A percentile compares a stretch with the other conserved stretches of the same genome.
Conservation (phyloP, 1,284 basidiomycete species). For the Apiotrichum siamense region DNA sequence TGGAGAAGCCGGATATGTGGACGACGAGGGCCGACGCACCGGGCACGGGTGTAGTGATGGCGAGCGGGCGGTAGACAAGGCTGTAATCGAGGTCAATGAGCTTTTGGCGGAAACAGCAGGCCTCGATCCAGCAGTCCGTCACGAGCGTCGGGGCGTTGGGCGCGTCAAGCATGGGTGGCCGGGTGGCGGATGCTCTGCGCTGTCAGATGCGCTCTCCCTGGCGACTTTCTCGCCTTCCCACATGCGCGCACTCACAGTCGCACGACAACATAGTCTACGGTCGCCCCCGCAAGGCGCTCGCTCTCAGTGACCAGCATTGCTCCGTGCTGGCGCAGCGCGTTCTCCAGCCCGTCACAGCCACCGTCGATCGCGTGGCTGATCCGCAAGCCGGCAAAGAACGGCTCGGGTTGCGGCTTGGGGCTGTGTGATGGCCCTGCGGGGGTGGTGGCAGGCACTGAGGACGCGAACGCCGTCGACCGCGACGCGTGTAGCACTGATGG, state of each 20-base stretch:
- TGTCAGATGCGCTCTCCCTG: not conserved
- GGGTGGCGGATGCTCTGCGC: not conserved
- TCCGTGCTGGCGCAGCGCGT: conserved; percentile 30
- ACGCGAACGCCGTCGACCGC: conserved; percentile 25
- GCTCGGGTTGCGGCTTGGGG: not conserved
- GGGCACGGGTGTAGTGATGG: conserved; percentile 29
- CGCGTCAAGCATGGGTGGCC: not conserved
- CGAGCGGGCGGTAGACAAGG: conserved; percentile 38
- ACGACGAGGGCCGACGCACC: conserved; percentile 21
- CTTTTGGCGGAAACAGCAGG: conserved; percentile 33
- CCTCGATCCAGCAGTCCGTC: conserved; percentile 47
- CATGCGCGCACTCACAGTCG: conserved; percentile 33
- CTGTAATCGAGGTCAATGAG: conserved; percentile 32
- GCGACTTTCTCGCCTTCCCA: too few relatives aligned
- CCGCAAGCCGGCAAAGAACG: conserved; percentile 33
- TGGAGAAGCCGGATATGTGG: conserved; percentile 38
- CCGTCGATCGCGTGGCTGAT: conserved; percentile 37
- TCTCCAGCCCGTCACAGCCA: conserved; percentile 30
- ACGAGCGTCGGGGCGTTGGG: conserved; percentile 20
- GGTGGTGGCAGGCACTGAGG: not conserved
- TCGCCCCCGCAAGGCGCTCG: conserved; percentile 26
- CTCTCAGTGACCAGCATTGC: conserved; percentile 28
- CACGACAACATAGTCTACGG: conserved; percentile 40
- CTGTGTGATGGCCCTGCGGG: not conserved
- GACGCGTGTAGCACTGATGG: conserved; percentile 32